Evolutionary conservation across 1,139 yeast species (phyloP).

Genomic region (Nakaseomyces nivariensis): DNA sequence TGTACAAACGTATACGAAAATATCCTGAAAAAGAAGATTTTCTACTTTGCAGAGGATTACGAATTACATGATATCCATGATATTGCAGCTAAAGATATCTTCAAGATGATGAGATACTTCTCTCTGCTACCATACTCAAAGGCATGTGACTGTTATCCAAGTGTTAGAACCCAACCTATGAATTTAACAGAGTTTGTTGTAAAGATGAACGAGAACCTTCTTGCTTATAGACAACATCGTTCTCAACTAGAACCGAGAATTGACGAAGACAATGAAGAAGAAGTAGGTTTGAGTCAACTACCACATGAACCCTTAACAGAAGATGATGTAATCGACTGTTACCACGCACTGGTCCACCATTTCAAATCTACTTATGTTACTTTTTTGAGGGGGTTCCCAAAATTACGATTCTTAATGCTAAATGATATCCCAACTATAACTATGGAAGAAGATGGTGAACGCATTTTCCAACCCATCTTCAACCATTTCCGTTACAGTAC

Average conservation of each 20-base stretch:
- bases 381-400: slow-evolving; percentile 28
- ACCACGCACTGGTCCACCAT: slow-evolving; percentile 33
- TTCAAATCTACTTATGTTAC: slow-evolving; percentile 30
- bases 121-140: slow-evolving; percentile 34
- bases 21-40: slow-evolving; percentile 27
- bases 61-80: slow-evolving; percentile 25
- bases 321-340: slow-evolving; percentile 28
- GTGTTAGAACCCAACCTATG: slow-evolving; percentile 34
- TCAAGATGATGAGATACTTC: slow-evolving; percentile 29
- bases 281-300: slow-evolving; percentile 10
- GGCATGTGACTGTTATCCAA: slow-evolving; percentile 34
- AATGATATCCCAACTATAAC: slow-evolving; percentile 34
- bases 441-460: slow-evolving; percentile 22
- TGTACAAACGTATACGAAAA: slow-evolving; percentile 25
- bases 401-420: slow-evolving; percentile 31
- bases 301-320: slow-evolving; percentile 27
- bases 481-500: slow-evolving; percentile 26
- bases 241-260: slow-evolving; percentile 13
- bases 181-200: slow-evolving; percentile 27
- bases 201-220: slow-evolving; percentile 25
- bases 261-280: slow-evolving; percentile 9
- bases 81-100: slow-evolving; percentile 29
- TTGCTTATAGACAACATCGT: slow-evolving; percentile 20
- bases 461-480: slow-evolving; percentile 29
- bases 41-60: slow-evolving; percentile 26